These are phyloP conservation scores for Linum usitatissimum DNA, from an alignment of 345 rosid genomes.

Conservation along the genomic window DNA sequence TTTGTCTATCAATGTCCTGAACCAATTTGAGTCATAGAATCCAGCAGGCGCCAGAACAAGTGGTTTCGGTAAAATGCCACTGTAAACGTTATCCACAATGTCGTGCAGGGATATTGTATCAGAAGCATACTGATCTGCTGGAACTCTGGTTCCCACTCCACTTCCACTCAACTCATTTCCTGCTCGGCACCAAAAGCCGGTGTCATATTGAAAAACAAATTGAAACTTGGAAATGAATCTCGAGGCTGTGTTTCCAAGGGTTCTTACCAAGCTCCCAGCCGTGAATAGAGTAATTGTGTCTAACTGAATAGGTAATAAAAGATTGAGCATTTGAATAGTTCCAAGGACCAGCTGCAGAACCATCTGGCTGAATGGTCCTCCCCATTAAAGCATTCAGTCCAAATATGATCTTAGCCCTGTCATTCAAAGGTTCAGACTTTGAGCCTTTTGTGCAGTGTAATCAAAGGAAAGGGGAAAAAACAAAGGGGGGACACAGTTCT, in stretches of 20 bases:
- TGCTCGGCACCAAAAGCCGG: conserved; percentile 14
- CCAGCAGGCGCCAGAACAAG: conserved; percentile 80
- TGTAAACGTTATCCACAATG: conserved; percentile 40
- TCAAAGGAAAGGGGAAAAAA: background rate
- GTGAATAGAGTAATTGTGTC: conserved; percentile 38
- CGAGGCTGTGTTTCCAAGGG: background rate
- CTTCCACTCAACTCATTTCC: conserved; percentile 80
- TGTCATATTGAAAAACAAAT: background rate
- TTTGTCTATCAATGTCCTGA: conserved; percentile 42
- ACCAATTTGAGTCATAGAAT: conserved; percentile 68
- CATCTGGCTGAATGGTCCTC: conserved; percentile 26
- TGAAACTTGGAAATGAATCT: background rate
- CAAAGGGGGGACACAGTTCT: background rate
- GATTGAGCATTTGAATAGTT: conserved; percentile 60
- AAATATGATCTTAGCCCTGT: conserved; percentile 62
- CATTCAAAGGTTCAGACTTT: conserved; percentile 1
- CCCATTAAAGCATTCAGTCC: conserved; percentile 72
- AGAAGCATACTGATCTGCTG: conserved; percentile 61
- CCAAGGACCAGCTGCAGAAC: conserved; percentile 64
- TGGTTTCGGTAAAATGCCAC: conserved; percentile 39
- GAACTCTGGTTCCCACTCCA: conserved; percentile 66
- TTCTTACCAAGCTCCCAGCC: conserved; percentile 86
- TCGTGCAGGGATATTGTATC: conserved; percentile 50
- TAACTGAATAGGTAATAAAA: conserved; percentile 46
- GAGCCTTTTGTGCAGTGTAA: background rate